These are phyloP conservation scores for Sutorius eximius DNA, from an alignment of 1,284 basidiomycete genomes.

Conservation along the genomic window DNA sequence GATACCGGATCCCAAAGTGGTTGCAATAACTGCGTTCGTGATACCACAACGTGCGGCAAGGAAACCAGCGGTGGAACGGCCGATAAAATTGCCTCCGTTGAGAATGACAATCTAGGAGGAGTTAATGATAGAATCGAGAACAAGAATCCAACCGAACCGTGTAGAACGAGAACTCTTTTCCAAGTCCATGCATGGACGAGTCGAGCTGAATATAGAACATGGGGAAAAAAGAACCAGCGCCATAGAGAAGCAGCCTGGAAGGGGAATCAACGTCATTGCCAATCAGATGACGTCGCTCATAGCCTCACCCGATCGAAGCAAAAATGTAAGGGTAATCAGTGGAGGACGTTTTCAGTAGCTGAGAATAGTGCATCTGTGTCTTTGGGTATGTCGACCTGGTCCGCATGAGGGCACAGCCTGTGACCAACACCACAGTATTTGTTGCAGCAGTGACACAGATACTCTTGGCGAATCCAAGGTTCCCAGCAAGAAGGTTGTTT, in stretches of 20 bases:
- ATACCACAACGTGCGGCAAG: constrained; percentile 22
- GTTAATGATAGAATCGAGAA: constrained; percentile 1
- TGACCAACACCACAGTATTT: constrained; percentile 25
- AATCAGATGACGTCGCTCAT: background rate
- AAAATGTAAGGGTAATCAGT: constrained; percentile 29
- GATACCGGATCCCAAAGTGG: constrained; percentile 17
- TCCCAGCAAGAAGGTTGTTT: constrained; percentile 36
- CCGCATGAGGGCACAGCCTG: constrained; percentile 31
- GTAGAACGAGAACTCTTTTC: constrained; percentile 31
- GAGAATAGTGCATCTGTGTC: constrained; percentile 15
- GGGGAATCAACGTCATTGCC: background rate
- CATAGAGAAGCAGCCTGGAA: constrained; percentile 24
- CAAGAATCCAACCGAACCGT: constrained; percentile 16
- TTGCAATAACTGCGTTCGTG: constrained; percentile 17
- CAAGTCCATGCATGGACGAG: constrained; percentile 22
- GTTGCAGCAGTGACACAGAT: constrained; percentile 31
- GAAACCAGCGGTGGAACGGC: constrained; percentile 26
- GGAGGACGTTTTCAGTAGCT: constrained; percentile 16
- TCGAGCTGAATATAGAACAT: constrained; percentile 36
- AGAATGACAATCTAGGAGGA: constrained; percentile 30
- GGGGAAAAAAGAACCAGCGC: constrained; percentile 31
- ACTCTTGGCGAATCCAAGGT: constrained; percentile 28
- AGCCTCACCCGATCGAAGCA: constrained; percentile 27
- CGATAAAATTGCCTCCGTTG: constrained; percentile 30
- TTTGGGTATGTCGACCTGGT: constrained; percentile 24